Evolutionary conservation across 306 rosid genomes (phyloP).

Genomic region (Cucumis melo): DNA sequence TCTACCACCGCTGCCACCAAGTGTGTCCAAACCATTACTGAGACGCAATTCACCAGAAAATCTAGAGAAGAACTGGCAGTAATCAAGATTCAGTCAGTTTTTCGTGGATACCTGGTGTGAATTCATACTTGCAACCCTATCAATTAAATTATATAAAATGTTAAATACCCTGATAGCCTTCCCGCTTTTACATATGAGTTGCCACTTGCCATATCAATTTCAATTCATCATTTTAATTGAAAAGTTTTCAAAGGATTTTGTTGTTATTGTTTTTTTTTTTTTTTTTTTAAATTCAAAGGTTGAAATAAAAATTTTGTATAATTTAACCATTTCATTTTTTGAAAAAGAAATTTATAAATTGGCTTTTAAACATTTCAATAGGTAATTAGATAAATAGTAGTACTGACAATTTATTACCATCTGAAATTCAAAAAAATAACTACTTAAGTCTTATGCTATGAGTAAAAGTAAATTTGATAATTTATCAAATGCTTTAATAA

Average conservation of each 20-base stretch:
- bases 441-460: too few relatives aligned
- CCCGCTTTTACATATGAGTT: background rate
- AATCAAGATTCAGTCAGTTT: constrained; percentile 80
- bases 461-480: too few relatives aligned
- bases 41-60: constrained; percentile 40
- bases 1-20: constrained; percentile 2
- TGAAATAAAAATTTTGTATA: too few relatives aligned
- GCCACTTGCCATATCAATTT: background rate
- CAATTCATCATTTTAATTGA: background rate
- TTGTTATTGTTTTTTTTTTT: too few relatives aligned
- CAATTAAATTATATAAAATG: background rate
- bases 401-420: too few relatives aligned
- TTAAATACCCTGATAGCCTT: background rate
- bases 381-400: too few relatives aligned
- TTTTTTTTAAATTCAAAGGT: too few relatives aligned
- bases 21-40: constrained; percentile 14
- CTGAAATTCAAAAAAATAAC: too few relatives aligned
- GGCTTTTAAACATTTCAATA: too few relatives aligned
- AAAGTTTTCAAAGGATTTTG: background rate
- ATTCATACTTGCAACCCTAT: background rate
- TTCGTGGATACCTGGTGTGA: constrained; percentile 82
- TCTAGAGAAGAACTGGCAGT: constrained; percentile 67
- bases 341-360: too few relatives aligned
- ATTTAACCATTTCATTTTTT: too few relatives aligned
- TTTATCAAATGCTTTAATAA: too few relatives aligned